Conservation (phyloP, 2,329 filamentous ascomycete genomes). For the Ophiosphaerella korrae region DNA sequence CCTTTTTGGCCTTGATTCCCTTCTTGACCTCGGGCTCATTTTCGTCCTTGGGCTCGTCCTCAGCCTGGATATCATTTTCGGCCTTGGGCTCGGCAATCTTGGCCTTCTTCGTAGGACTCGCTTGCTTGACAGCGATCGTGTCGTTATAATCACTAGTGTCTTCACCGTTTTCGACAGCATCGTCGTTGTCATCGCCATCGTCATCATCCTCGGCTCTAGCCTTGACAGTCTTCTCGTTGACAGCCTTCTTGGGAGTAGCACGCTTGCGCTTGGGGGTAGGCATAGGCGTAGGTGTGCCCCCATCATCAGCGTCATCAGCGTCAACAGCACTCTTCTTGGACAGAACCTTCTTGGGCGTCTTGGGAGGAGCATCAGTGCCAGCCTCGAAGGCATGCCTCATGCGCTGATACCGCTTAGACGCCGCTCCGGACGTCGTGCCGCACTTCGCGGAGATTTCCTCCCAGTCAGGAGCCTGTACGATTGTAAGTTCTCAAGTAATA, state of each 20-base stretch:
- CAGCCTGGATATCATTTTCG: not conserved
- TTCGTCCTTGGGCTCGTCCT: constrained; percentile 1
- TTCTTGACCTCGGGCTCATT: not conserved
- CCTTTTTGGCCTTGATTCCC: not conserved
- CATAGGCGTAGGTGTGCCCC: not conserved
- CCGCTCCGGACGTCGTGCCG: constrained; percentile 37
- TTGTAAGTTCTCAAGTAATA: not conserved
- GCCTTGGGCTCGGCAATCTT: not conserved
- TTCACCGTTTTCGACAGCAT: not conserved
- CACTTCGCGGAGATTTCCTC: constrained; percentile 31
- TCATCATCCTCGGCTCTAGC: constrained; percentile 1
- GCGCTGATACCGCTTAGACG: constrained; percentile 39
- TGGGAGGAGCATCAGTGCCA: constrained; percentile 12
- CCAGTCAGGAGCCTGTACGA: constrained; percentile 30
- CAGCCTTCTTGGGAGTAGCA: constrained; percentile 1
- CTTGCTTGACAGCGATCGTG: not conserved
- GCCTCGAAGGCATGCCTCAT: constrained; percentile 39
- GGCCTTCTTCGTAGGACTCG: constrained; percentile 5
- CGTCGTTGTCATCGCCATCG: constrained; percentile 1
- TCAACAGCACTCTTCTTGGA: constrained; percentile 8
- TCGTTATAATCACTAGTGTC: no score
- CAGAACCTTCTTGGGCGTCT: constrained; percentile 2
- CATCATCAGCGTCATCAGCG: constrained; percentile 1
- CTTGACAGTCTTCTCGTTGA: not conserved
- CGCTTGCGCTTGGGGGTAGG: constrained; percentile 30